A percentile compares a stretch with the other conserved stretches of the same genome.
Evolutionary conservation across 2,329 filamentous ascomycete genomes (phyloP).

Genomic region (Colletotrichum lentis): DNA sequence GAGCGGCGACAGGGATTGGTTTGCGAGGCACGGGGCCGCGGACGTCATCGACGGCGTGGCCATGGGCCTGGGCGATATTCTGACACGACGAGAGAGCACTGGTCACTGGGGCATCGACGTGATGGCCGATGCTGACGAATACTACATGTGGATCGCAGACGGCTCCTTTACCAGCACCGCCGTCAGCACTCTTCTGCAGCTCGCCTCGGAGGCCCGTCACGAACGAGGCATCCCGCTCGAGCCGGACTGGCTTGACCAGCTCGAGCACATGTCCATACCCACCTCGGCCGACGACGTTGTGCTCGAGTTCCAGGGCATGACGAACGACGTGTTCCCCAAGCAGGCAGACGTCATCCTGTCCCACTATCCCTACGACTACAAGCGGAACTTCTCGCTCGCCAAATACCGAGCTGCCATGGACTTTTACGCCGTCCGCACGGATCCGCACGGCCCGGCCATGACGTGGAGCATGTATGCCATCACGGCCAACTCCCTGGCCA

Average conservation of each 20-base stretch:
- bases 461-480: slow-evolving; percentile 76
- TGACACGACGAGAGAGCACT: slow-evolving; percentile 34
- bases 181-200: neutral
- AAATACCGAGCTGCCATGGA: slow-evolving; percentile 45
- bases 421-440: slow-evolving; percentile 46
- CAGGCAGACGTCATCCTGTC: slow-evolving; percentile 74
- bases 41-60: neutral
- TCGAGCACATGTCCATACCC: slow-evolving; percentile 37
- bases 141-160: slow-evolving; percentile 31
- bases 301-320: slow-evolving; percentile 72
- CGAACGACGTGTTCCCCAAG: slow-evolving; percentile 70
- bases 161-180: slow-evolving; percentile 15
- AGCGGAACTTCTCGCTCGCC: slow-evolving; percentile 44
- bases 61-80: slow-evolving; percentile 23
- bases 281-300: slow-evolving; percentile 56
- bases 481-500: slow-evolving; percentile 70
- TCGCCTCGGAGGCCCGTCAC: slow-evolving; percentile 1
- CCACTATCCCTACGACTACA: slow-evolving; percentile 71
- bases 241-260: slow-evolving; percentile 18
- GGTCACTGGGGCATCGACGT: slow-evolving; percentile 38
- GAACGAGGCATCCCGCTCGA: slow-evolving; percentile 12
- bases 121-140: slow-evolving; percentile 40
- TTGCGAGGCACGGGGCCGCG: slow-evolving; percentile 20
- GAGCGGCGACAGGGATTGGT: slow-evolving; percentile 40
- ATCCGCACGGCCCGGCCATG: slow-evolving; percentile 73